Conservation (phyloP, 163 green algal species). For the Chlorella variabilis region DNA sequence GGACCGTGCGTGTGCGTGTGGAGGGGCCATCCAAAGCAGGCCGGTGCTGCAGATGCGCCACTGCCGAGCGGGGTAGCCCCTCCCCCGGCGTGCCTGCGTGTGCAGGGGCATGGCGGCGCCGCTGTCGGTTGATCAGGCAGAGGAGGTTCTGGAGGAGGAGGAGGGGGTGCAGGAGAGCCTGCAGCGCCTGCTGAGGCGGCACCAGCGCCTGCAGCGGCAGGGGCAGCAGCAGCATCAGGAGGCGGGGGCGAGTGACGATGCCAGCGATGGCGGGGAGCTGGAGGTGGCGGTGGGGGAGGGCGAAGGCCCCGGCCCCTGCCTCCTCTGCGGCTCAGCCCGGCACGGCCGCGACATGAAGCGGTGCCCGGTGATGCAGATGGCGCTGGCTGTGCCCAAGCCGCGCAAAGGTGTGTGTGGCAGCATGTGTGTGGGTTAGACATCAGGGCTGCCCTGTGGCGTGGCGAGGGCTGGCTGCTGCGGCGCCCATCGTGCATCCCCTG, state of each 20-base stretch:
- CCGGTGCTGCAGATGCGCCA: background rate
- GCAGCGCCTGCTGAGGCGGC: background rate
- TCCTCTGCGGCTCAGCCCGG: conserved; percentile 1
- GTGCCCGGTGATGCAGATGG: conserved; percentile 34
- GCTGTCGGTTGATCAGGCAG: background rate
- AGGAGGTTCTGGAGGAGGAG: background rate
- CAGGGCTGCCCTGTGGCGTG: too few relatives aligned
- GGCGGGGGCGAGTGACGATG: too few relatives aligned
- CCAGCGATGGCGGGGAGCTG: background rate
- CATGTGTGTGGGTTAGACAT: too few relatives aligned
- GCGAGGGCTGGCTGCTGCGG: too few relatives aligned
- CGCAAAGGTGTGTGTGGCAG: background rate
- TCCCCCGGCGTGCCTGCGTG: background rate
- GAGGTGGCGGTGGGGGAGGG: background rate
- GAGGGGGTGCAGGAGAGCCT: background rate
- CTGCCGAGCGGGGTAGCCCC: background rate
- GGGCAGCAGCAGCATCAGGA: background rate
- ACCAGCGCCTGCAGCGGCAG: background rate
- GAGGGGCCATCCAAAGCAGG: background rate
- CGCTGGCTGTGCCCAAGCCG: conserved; percentile 28
- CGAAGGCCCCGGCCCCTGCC: background rate
- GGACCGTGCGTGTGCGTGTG: background rate
- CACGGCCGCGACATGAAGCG: background rate
- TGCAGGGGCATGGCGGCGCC: conserved; percentile 8
- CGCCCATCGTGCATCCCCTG: too few relatives aligned